These are phyloP conservation scores for Zelopaecilomyces penicillatus DNA, from an alignment of 2,329 filamentous ascomycete genomes.

Conservation along the genomic window DNA sequence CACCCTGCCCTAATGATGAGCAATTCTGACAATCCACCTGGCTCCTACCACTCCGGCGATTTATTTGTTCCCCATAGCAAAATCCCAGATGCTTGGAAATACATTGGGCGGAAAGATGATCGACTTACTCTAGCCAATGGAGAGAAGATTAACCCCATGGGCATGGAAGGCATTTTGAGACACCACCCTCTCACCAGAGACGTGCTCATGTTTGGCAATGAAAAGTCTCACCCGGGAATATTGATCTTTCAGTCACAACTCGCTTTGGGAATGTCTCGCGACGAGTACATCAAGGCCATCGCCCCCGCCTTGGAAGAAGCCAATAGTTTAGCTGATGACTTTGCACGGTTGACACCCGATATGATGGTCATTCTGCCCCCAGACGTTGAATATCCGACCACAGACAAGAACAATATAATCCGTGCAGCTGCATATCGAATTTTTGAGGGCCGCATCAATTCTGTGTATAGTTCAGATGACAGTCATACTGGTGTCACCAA, in stretches of 20 bases:
- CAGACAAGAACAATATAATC: conserved; percentile 46
- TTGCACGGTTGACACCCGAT: conserved; percentile 33
- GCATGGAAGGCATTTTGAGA: conserved; percentile 47
- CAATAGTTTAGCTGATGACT: conserved; percentile 22
- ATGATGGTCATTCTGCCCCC: conserved; percentile 41
- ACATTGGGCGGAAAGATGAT: conserved; percentile 52
- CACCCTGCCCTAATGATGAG: too few species aligned
- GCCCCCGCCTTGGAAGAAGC: conserved; percentile 26
- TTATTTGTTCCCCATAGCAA: conserved; percentile 48
- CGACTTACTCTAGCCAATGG: conserved; percentile 56
- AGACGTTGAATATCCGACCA: conserved; percentile 34
- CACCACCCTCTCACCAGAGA: conserved; percentile 38
- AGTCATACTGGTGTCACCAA: conserved; percentile 8
- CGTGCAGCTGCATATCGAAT: conserved; percentile 37
- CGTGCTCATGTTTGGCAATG: conserved; percentile 54
- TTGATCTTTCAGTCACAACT: conserved; percentile 40
- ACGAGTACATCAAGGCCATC: conserved; percentile 21
- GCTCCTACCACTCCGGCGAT: conserved; percentile 55
- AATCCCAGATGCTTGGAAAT: conserved; percentile 49
- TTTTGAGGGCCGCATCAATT: conserved; percentile 36
- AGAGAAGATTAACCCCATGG: conserved; percentile 60
- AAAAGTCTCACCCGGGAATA: conserved; percentile 44
- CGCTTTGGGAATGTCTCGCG: not conserved
- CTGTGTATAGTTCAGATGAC: conserved; percentile 25
- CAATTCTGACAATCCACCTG: conserved; percentile 43